phyloP scores from a whole-genome alignment of 139 green algal species.

The Chlamydomonas schloesseri region DNA sequence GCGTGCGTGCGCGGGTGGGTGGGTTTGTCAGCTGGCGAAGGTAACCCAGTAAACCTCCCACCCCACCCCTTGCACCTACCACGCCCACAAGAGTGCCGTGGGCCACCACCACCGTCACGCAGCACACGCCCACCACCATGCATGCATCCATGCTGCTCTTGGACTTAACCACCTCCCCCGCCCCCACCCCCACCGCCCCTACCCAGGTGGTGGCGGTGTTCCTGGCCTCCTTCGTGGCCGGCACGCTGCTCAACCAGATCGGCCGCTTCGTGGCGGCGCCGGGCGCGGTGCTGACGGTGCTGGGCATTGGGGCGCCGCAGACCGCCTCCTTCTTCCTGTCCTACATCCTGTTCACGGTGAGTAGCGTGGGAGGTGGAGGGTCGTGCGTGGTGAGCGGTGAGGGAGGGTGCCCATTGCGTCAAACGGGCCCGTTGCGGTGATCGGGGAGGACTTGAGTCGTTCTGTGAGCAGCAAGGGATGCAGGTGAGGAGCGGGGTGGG shows the following conservation, averaged over 20 bases:
- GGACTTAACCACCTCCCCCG: background rate
- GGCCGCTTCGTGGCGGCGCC: constrained; percentile 58
- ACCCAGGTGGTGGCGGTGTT: constrained; percentile 82
- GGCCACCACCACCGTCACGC: too few relatives aligned
- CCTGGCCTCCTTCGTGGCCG: constrained; percentile 73
- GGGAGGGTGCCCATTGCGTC: too few relatives aligned
- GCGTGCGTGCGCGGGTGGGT: too few relatives aligned
- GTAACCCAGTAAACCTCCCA: too few relatives aligned
- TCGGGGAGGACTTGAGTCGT: too few relatives aligned
- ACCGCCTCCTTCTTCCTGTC: constrained; percentile 82
- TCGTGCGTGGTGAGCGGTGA: background rate
- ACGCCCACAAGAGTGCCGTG: too few relatives aligned
- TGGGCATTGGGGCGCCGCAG: constrained; percentile 76
- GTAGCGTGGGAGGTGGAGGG: background rate
- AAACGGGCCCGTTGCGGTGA: too few relatives aligned
- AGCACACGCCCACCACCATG: too few relatives aligned
- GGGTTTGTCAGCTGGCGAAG: too few relatives aligned
- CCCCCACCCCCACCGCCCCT: background rate
- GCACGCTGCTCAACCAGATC: constrained; percentile 70
- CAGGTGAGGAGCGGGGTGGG: background rate
- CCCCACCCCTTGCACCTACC: too few relatives aligned
- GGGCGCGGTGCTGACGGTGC: constrained; percentile 60
- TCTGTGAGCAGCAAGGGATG: too few relatives aligned
- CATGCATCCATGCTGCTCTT: too few relatives aligned
- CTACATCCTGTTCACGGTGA: constrained; percentile 72